Evolutionary conservation across 2,329 filamentous ascomycete genomes (phyloP), one percentile per base, ranked within the genome.

Genomic region (Triangularia setosa): DNA sequence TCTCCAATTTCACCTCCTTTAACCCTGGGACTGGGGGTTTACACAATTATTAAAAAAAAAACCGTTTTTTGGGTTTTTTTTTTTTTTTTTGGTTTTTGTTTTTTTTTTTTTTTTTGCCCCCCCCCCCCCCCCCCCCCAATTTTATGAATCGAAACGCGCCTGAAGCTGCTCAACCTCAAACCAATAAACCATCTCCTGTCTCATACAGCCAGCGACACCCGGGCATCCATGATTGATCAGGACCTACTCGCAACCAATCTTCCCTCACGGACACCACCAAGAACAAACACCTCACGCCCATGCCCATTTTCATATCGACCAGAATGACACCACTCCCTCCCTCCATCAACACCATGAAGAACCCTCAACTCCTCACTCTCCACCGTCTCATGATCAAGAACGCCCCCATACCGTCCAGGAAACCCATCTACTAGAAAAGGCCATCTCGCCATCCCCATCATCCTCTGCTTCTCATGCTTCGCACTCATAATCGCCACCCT

Each of bases 391-490:
- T 64, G 63, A 24, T 25, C 27, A 27, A 58, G 30, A 16, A 35
- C 23, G 2, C 27, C 56, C 4, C 56, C 56, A 48, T 48, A 16
- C 11, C 33, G 23, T 18, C 30, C n/a, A 23, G 28, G 52, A 27
- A 55, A 55, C 25, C n/a, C 23, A 8, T 48, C 40, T n/a, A 55
- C 23, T 2, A 23, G 23, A 55, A 55, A 55, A 9, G 12, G 59
- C 14, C 27, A 62, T 33, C 5, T 40, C 60, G 61, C 64, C 67
- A 2, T 69, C 71, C 35, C 35, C 35, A n/a, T 40, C 35, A 40
- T 40, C 14, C n/a, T 60, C 72, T 69, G 3, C 58, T 21, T 40
- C 68, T 56, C 25, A 73, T 69, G 12, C 66, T 58, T 24, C 60
- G 24, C 28, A 73, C 62, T 2, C 72, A 27, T 27, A 6, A 55